Conservation (phyloP, 768 basidiomycete species). For the Hebeloma cylindrosporum region DNA sequence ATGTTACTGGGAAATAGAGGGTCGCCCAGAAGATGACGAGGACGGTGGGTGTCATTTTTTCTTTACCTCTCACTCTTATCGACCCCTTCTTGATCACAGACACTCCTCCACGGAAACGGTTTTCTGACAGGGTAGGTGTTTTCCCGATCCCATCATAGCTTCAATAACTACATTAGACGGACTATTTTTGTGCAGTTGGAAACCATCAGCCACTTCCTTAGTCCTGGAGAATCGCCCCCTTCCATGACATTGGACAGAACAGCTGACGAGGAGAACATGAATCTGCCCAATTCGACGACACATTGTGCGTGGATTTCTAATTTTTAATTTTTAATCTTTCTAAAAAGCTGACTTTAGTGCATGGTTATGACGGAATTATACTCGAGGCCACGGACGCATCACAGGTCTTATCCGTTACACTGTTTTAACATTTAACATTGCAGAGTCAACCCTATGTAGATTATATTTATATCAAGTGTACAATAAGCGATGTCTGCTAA, state of each 20-base stretch:
- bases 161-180: not conserved
- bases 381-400: conserved; percentile 78
- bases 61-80: conserved; percentile 1
- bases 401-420: conserved; percentile 70
- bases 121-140: conserved; percentile 60
- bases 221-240: conserved; percentile 70
- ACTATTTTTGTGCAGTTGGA: conserved; percentile 52
- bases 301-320: conserved; percentile 47
- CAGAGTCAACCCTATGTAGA: too few relatives aligned
- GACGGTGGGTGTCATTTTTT: conserved; percentile 49
- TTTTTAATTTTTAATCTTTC: conserved; percentile 14
- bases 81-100: conserved; percentile 40
- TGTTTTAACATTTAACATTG: conserved; percentile 45
- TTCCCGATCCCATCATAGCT: not conserved
- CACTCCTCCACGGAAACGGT: conserved; percentile 71
- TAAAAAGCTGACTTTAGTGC: conserved; percentile 38
- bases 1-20: conserved; percentile 88
- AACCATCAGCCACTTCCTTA: conserved; percentile 74
- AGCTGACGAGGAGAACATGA: conserved; percentile 71
- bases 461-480: too few relatives aligned
- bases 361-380: conserved; percentile 81
- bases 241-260: conserved; percentile 82
- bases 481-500: too few relatives aligned
- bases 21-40: conserved; percentile 77
- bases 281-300: conserved; percentile 64